These are phyloP conservation scores for Gossypium rotundifolium DNA, from an alignment of 345 rosid genomes.

Conservation along the genomic window DNA sequence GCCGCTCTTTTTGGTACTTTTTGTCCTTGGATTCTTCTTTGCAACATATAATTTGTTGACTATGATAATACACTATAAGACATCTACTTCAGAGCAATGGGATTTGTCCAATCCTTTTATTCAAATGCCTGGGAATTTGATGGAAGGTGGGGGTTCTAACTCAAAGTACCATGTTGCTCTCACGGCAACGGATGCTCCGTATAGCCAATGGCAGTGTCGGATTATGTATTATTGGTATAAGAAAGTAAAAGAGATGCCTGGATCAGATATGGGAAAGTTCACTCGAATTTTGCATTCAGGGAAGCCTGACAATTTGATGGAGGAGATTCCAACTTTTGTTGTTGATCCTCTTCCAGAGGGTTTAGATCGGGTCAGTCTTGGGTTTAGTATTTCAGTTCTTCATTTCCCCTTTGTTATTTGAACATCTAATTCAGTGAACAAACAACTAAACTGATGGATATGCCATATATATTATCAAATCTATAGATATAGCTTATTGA, in stretches of 20 bases:
- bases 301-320: slow-evolving; percentile 57
- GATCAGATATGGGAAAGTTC: slow-evolving; percentile 77
- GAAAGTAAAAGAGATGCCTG: slow-evolving; percentile 52
- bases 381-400: neutral
- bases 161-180: slow-evolving; percentile 57
- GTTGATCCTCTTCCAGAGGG: slow-evolving; percentile 81
- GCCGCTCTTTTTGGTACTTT: slow-evolving; percentile 39
- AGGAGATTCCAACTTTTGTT: slow-evolving; percentile 63
- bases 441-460: neutral
- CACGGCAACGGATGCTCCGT: slow-evolving; percentile 60
- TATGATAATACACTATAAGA: slow-evolving; percentile 28
- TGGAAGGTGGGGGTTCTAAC: slow-evolving; percentile 14
- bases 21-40: slow-evolving; percentile 45
- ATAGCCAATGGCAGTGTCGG: slow-evolving; percentile 82
- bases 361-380: slow-evolving; percentile 54
- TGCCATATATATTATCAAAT: neutral
- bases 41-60: slow-evolving; percentile 53
- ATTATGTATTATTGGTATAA: slow-evolving; percentile 77
- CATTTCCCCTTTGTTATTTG: neutral
- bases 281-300: slow-evolving; percentile 77
- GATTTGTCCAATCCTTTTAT: slow-evolving; percentile 25
- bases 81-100: slow-evolving; percentile 14
- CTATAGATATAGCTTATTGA: neutral
- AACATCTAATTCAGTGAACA: neutral
- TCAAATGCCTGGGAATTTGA: slow-evolving; percentile 16